phyloP scores from a whole-genome alignment of 2,329 filamentous ascomycete genomes.

The Allantophomopsis cytisporea region DNA sequence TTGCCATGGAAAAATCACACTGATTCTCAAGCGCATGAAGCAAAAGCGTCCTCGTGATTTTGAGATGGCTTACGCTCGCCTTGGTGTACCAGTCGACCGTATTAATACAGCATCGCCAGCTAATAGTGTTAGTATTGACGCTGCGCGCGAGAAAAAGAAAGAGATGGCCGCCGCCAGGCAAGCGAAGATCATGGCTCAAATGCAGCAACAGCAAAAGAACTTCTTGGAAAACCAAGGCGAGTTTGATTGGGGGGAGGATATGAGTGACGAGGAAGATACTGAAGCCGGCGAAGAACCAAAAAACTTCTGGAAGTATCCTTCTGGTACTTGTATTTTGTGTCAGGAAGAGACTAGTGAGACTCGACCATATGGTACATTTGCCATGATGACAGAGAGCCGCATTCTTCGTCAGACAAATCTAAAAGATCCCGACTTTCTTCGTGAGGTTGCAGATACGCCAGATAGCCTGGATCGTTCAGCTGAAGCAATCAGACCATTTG shows the following conservation, averaged over 20 bases:
- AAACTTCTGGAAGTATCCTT: slow-evolving; percentile 80
- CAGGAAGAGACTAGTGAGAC: slow-evolving; percentile 92
- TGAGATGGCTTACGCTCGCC: slow-evolving; percentile 46
- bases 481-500: slow-evolving; percentile 75
- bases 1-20: slow-evolving; percentile 70
- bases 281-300: slow-evolving; percentile 47
- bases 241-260: slow-evolving; percentile 79
- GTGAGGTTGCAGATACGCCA: slow-evolving; percentile 69
- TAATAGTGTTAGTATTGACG: slow-evolving; percentile 44
- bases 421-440: slow-evolving; percentile 68
- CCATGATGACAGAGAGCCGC: slow-evolving; percentile 72
- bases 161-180: slow-evolving; percentile 80
- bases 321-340: slow-evolving; percentile 87
- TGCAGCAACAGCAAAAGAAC: slow-evolving; percentile 92
- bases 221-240: slow-evolving; percentile 84
- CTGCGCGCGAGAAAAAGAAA: slow-evolving; percentile 71
- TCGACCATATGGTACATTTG: slow-evolving; percentile 84
- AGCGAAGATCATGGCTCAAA: slow-evolving; percentile 91
- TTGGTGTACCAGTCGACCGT: slow-evolving; percentile 60
- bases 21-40: slow-evolving; percentile 75
- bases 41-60: slow-evolving; percentile 69
- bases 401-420: slow-evolving; percentile 81
- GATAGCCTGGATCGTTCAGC: slow-evolving; percentile 74
- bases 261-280: slow-evolving; percentile 41
- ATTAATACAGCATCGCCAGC: slow-evolving; percentile 77